Evolutionary conservation across 495 filamentous ascomycete species (phyloP), one percentile per base, ranked within the genome.

Genomic region (Aspergillus mulundensis): DNA sequence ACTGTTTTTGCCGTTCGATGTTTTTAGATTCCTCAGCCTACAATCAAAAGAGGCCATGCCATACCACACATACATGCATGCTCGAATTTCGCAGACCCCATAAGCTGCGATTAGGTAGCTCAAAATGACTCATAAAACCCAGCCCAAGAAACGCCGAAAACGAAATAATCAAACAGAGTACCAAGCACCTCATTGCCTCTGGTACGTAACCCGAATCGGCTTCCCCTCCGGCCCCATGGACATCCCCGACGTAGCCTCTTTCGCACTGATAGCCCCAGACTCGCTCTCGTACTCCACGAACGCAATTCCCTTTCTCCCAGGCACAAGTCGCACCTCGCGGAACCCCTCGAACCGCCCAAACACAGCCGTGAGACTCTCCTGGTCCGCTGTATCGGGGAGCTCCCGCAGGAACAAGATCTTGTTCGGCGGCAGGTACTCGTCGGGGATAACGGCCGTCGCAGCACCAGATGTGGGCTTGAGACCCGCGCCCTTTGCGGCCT

Each of bases 361-460:
- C 53, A 97, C 83, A 21, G 79, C 81, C 0, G 83, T 85, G 40
- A 98, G 85, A 38, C 75, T 81, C 49, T 94, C 91, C 66, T 87
- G 83, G 70, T 86, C 87, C 62, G 87, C 89, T 54, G 90, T 88
- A 60, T 95, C 90, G 15, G 95, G 93, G 44, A 99, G 66, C 62
- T 96, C 91, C 71, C 92, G 91, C 49, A 97, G 77, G 79, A 97
- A 96, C n/a, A 99, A 81, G 57, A 90, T 94, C 74, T 95, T 95
- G 81, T 97, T 99, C 43, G 95, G 93, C 3, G 91, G 94, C 0
- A 97, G 83, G 67, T 95, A 97, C 73, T 99, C 94, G 81, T 97
- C 95, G 2, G 94, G 94, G 15, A 97, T 84, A 45, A 95, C 87
- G 18, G 87, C 80, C 21, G 86, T 80, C 0, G 84, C 76, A n/a